A percentile compares a stretch with the other conserved stretches of the same genome.
phyloP scores from a whole-genome alignment of 2,329 filamentous ascomycete species.

The Aspergillus transmontanensis region DNA sequence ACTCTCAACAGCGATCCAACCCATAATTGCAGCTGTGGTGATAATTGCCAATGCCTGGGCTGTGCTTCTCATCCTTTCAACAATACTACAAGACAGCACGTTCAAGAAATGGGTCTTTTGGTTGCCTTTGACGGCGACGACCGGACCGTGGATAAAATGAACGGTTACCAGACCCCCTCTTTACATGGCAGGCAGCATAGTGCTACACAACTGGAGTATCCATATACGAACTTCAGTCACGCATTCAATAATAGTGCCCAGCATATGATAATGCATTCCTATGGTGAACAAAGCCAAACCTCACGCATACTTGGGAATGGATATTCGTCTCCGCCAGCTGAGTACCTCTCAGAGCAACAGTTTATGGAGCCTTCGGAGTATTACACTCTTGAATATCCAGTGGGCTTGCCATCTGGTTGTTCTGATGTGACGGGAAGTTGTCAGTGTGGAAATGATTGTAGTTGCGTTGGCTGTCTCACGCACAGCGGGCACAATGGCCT shows the following conservation, averaged over 20 bases:
- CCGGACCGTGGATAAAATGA: slow-evolving; percentile 21
- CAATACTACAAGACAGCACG: slow-evolving; percentile 46
- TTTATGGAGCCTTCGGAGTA: slow-evolving; percentile 47
- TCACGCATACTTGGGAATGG: slow-evolving; percentile 23
- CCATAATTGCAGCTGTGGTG: slow-evolving; percentile 47
- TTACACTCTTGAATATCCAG: slow-evolving; percentile 45
- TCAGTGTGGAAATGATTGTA: slow-evolving; percentile 55
- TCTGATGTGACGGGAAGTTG: slow-evolving; percentile 54
- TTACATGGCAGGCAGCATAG: slow-evolving; percentile 21
- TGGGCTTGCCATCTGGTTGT: slow-evolving; percentile 44
- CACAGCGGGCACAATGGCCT: slow-evolving; percentile 54
- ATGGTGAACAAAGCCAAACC: slow-evolving; percentile 21
- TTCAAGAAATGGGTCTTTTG: slow-evolving; percentile 49
- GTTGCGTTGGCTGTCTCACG: slow-evolving; percentile 55
- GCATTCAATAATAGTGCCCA: slow-evolving; percentile 17
- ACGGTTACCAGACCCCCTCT: slow-evolving; percentile 24
- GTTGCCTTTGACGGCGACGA: slow-evolving; percentile 39
- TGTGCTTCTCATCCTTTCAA: slow-evolving; percentile 52
- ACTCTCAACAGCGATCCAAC: slow-evolving; percentile 23
- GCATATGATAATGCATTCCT: slow-evolving; percentile 22
- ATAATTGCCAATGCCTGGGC: slow-evolving; percentile 49
- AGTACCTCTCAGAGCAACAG: slow-evolving; percentile 28
- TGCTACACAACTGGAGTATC: slow-evolving; percentile 21
- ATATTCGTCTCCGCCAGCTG: slow-evolving; percentile 29
- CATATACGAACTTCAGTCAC: slow-evolving; percentile 20